Percentiles rank a stretch among this genome's conserved stretches.
Conservation (phyloP, 2,329 filamentous ascomycete species). For the Grosmannia clavigera region DNA sequence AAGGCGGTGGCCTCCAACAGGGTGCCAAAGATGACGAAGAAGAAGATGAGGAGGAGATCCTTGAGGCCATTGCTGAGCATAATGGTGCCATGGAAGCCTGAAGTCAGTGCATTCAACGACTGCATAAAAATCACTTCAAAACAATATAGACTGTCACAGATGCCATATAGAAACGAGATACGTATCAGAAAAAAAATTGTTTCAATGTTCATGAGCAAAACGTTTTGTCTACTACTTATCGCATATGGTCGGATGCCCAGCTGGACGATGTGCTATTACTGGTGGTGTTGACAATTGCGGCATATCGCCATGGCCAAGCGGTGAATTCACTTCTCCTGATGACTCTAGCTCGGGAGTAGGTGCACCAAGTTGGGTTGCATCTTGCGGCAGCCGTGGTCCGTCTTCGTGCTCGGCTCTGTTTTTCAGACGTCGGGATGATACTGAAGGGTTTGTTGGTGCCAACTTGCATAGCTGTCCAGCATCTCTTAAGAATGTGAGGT, state of each 20-base stretch:
- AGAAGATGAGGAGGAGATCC: slow-evolving; percentile 21
- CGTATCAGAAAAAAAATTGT: background rate
- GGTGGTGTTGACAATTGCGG: no score
- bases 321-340: no score
- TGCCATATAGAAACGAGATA: background rate
- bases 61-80: slow-evolving; percentile 20
- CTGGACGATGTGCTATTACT: background rate
- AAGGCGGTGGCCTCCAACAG: background rate
- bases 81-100: slow-evolving; percentile 20
- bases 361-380: no score
- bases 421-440: no score
- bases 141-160: background rate
- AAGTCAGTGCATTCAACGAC: background rate
- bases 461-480: slow-evolving; percentile 24
- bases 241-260: no score
- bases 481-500: slow-evolving; percentile 32
- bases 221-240: background rate
- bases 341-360: no score
- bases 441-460: background rate
- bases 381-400: no score
- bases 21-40: slow-evolving; percentile 26
- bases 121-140: background rate
- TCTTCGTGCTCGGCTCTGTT: no score
- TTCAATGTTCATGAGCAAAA: background rate
- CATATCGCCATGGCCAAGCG: no score